Conservation (phyloP, 495 filamentous ascomycete genomes). For the Penicillium egyptiacum region DNA sequence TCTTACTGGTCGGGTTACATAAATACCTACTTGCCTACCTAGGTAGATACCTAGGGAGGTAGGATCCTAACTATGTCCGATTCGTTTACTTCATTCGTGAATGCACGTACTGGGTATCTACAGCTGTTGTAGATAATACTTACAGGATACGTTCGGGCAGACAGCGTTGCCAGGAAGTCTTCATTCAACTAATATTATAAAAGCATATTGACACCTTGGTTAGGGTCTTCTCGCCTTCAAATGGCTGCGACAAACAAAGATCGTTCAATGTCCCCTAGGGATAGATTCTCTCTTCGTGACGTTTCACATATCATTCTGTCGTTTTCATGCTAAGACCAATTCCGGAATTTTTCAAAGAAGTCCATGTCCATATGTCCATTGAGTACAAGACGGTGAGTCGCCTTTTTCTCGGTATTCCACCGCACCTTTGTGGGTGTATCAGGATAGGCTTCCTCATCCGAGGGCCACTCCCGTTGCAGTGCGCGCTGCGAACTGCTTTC, state of each 20-base stretch:
- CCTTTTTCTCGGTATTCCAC: not conserved
- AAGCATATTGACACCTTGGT: not conserved
- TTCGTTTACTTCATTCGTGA: not conserved
- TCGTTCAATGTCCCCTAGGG: not conserved
- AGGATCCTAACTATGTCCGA: not conserved
- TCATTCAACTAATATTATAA: not conserved
- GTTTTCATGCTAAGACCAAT: not conserved
- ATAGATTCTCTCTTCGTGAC: not conserved
- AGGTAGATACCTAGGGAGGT: not conserved
- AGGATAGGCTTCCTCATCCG: not conserved
- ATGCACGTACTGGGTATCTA: not conserved
- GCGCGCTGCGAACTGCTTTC: not conserved
- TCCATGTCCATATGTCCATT: not conserved
- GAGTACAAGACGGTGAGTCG: not conserved
- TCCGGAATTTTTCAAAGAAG: not conserved
- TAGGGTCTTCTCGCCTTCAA: not conserved
- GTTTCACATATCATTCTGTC: not conserved
- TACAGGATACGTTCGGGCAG: not conserved
- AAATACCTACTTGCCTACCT: not conserved
- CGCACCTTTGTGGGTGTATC: not conserved
- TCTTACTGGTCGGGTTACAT: not conserved
- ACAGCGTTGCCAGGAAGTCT: not conserved
- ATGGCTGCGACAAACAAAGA: not conserved
- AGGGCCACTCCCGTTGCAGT: constrained; percentile 4
- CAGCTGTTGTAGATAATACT: too few species aligned